Conservation (phyloP, 2,329 filamentous ascomycete genomes). For the Colletotrichum lupini region DNA sequence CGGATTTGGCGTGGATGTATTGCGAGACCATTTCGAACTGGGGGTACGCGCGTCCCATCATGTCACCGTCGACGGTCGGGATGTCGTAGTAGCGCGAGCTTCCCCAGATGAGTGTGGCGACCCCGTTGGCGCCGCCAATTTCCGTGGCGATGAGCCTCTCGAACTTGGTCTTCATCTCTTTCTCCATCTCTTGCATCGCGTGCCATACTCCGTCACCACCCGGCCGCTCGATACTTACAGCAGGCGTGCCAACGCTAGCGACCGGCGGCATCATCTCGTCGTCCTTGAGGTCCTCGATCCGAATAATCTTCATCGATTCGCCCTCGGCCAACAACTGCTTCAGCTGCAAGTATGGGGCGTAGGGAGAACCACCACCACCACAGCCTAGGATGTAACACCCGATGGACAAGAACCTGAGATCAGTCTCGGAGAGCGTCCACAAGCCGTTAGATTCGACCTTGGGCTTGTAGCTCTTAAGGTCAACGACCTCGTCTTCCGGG, state of each 20-base stretch:
- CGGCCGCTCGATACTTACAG: constrained; percentile 37
- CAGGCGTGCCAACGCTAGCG: constrained; percentile 38
- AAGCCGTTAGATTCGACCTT: constrained; percentile 24
- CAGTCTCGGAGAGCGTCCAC: constrained; percentile 39
- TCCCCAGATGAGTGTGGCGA: constrained; percentile 52
- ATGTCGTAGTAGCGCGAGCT: constrained; percentile 49
- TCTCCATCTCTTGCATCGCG: constrained; percentile 32
- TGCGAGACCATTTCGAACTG: constrained; percentile 43
- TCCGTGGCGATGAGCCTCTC: constrained; percentile 39
- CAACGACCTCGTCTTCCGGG: constrained; percentile 1
- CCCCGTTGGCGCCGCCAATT: constrained; percentile 66
- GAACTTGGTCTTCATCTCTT: constrained; percentile 15
- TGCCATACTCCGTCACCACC: constrained; percentile 36
- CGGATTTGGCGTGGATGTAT: constrained; percentile 43
- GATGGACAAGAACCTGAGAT: constrained; percentile 39
- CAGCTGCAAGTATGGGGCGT: constrained; percentile 38
- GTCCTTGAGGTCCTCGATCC: constrained; percentile 37
- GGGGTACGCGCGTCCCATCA: constrained; percentile 48
- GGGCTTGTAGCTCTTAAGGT: constrained; percentile 27
- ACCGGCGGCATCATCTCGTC: constrained; percentile 38
- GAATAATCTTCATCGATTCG: constrained; percentile 37
- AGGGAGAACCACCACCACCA: constrained; percentile 39
- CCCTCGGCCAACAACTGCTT: constrained; percentile 36
- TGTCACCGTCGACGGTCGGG: constrained; percentile 49
- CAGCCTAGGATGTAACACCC: constrained; percentile 41